These are phyloP conservation scores for Simplicillium sp. DNA, from an alignment of 2,329 filamentous ascomycete species.

Conservation along the genomic window DNA sequence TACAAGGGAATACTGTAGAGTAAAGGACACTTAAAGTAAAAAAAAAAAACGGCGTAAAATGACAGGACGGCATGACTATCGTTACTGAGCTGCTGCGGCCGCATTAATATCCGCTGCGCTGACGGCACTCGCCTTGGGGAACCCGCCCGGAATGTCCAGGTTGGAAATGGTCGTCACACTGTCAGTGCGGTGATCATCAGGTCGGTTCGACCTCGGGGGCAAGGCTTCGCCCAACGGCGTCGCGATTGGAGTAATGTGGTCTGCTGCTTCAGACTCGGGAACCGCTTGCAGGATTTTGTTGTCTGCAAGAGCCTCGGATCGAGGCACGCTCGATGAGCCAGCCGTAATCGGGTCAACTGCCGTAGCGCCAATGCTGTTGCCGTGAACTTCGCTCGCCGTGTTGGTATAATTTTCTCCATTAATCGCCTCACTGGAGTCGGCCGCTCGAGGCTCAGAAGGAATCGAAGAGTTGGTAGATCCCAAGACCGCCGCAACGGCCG, in stretches of 20 bases:
- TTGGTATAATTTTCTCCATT: conserved; percentile 9
- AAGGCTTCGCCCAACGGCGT: conserved; percentile 7
- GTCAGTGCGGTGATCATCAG: conserved; percentile 21
- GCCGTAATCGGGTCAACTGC: not conserved
- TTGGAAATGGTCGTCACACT: conserved; percentile 50
- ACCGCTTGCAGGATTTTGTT: conserved; percentile 5
- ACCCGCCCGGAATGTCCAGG: conserved; percentile 62
- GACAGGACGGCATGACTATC: conserved; percentile 18
- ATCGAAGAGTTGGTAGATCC: not conserved
- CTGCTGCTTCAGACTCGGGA: conserved; percentile 9
- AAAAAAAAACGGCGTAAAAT: conserved; percentile 1
- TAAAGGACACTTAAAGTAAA: no score
- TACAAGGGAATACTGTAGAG: not conserved
- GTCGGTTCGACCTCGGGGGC: conserved; percentile 3
- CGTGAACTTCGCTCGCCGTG: conserved; percentile 1
- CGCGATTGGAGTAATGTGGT: conserved; percentile 5
- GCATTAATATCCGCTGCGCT: conserved; percentile 25
- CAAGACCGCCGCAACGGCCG: not conserved
- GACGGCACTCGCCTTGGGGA: conserved; percentile 39
- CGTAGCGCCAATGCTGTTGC: not conserved
- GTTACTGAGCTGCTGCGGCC: conserved; percentile 36
- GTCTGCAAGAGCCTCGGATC: conserved; percentile 1
- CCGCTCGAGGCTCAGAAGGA: not conserved
- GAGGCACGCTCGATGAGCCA: not conserved
- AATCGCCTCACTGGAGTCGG: not conserved